phyloP scores from a whole-genome alignment of 108 stramenopile species.

The Hondaea fermentalgiana region DNA sequence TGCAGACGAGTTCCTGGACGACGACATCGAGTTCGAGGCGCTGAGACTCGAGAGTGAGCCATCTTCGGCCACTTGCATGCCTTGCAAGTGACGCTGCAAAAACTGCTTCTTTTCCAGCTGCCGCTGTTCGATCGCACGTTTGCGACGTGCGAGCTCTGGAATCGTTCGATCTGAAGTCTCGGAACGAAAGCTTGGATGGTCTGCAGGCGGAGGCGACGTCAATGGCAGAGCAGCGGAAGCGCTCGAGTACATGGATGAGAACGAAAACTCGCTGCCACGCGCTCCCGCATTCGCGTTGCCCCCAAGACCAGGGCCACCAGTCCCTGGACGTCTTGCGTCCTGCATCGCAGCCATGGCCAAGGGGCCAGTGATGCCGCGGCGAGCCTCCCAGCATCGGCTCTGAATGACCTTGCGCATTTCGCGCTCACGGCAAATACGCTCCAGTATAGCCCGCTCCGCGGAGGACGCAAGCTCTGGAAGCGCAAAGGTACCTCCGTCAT shows the following conservation, averaged over 20 bases:
- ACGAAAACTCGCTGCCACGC: not conserved
- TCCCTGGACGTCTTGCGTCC: not conserved
- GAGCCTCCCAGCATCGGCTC: not conserved
- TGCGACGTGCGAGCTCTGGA: not conserved
- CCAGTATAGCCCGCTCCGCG: not conserved
- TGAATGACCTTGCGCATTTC: constrained; percentile 8
- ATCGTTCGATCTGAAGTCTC: not conserved
- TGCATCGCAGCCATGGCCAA: not conserved
- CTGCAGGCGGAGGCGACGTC: too few species aligned
- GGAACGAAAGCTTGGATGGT: not conserved
- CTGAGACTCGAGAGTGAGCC: not conserved
- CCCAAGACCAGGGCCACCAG: not conserved
- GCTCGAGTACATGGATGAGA: not conserved
- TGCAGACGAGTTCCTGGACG: not conserved
- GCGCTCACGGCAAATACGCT: not conserved
- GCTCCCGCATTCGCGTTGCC: not conserved
- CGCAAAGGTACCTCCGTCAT: not conserved
- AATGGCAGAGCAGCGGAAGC: not conserved
- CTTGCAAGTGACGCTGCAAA: not conserved
- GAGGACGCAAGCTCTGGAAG: not conserved
- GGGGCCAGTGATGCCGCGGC: not conserved
- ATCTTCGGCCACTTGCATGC: not conserved
- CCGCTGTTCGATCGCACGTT: not conserved
- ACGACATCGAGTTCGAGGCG: not conserved
- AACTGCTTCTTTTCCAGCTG: not conserved